These are phyloP conservation scores for Rhynchospora pubera DNA, from an alignment of 176 grass and related monocot species.

Conservation along the genomic window DNA sequence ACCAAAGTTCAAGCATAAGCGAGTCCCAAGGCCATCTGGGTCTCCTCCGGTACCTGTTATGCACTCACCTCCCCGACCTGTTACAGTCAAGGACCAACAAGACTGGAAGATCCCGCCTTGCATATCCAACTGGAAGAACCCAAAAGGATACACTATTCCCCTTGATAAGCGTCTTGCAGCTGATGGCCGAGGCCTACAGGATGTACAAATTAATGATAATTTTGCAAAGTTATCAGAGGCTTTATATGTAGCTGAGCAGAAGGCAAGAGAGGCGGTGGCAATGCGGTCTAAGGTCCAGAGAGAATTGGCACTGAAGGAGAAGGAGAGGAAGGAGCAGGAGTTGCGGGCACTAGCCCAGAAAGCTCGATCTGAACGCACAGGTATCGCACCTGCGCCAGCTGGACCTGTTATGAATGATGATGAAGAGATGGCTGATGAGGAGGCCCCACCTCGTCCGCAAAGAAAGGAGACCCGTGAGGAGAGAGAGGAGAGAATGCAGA, in stretches of 20 bases:
- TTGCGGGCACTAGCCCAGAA: slow-evolving; percentile 82
- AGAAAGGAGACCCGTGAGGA: slow-evolving; percentile 69
- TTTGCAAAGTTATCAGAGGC: slow-evolving; percentile 91
- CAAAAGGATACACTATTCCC: slow-evolving; percentile 95
- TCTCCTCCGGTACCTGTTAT: slow-evolving; percentile 84
- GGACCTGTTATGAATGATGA: slow-evolving; percentile 29
- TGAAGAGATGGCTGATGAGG: slow-evolving; percentile 47
- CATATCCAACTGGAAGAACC: slow-evolving; percentile 99
- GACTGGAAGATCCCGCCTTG: slow-evolving; percentile 99
- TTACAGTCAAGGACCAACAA: slow-evolving; percentile 96
- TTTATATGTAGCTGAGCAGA: slow-evolving; percentile 95
- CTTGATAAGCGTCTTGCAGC: slow-evolving; percentile 91
- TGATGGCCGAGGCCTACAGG: slow-evolving; percentile 84
- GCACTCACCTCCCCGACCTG: slow-evolving; percentile 88
- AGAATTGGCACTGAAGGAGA: slow-evolving; percentile 82
- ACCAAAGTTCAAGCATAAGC: slow-evolving; percentile 97
- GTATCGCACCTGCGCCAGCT: slow-evolving; percentile 47
- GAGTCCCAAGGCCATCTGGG: slow-evolving; percentile 65
- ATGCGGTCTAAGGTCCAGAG: slow-evolving; percentile 96
- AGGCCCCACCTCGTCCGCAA: slow-evolving; percentile 39
- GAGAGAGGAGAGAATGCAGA: slow-evolving; percentile 75
- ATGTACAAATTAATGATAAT: slow-evolving; percentile 98
- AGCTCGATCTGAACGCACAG: slow-evolving; percentile 85
- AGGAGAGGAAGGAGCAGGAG: slow-evolving; percentile 96
- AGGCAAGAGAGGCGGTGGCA: slow-evolving; percentile 86